Percentiles rank a stretch among this genome's conserved stretches.
Evolutionary conservation across 352 stramenopile genomes (phyloP).

Genomic region (Phytophthora litchii): DNA sequence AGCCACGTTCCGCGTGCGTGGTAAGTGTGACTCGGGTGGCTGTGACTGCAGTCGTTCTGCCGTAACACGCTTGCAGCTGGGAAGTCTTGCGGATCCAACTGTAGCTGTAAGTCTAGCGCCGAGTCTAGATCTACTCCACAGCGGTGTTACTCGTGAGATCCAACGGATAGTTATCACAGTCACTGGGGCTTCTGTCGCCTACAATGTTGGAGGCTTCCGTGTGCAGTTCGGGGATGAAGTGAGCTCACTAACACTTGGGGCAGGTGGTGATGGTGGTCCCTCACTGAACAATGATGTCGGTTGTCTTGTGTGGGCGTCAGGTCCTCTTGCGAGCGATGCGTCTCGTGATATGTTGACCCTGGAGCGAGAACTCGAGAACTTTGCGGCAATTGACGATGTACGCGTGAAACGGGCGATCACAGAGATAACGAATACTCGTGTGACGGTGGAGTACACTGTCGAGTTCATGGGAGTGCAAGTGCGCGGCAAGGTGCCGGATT

Average conservation of each 20-base stretch:
- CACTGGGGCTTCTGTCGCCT: constrained; percentile 35
- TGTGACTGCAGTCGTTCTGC: constrained; percentile 54
- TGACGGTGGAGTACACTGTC: constrained; percentile 88
- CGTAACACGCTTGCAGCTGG: constrained; percentile 46
- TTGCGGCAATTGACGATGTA: constrained; percentile 77
- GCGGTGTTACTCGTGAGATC: constrained; percentile 63
- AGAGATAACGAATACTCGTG: constrained; percentile 38
- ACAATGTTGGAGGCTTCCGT: constrained; percentile 85
- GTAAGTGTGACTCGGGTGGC: constrained; percentile 48
- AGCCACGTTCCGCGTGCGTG: constrained; percentile 66
- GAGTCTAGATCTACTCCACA: constrained; percentile 39
- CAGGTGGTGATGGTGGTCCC: constrained; percentile 61
- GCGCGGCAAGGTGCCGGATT: constrained; percentile 82
- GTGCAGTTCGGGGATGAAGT: constrained; percentile 91
- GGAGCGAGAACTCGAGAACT: constrained; percentile 68
- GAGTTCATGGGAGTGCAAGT: constrained; percentile 93
- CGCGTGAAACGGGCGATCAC: constrained; percentile 61
- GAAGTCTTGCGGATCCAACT: constrained; percentile 45
- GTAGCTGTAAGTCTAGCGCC: constrained; percentile 50
- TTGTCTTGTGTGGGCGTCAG: constrained; percentile 80
- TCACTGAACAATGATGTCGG: constrained; percentile 82
- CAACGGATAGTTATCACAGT: constrained; percentile 65
- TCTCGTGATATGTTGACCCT: constrained; percentile 56
- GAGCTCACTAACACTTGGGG: constrained; percentile 77
- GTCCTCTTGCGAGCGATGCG: constrained; percentile 39